Evolutionary conservation across 2,329 filamentous ascomycete genomes (phyloP), one percentile per base, ranked within the genome.

Genomic region (Colletotrichum endophyticum): DNA sequence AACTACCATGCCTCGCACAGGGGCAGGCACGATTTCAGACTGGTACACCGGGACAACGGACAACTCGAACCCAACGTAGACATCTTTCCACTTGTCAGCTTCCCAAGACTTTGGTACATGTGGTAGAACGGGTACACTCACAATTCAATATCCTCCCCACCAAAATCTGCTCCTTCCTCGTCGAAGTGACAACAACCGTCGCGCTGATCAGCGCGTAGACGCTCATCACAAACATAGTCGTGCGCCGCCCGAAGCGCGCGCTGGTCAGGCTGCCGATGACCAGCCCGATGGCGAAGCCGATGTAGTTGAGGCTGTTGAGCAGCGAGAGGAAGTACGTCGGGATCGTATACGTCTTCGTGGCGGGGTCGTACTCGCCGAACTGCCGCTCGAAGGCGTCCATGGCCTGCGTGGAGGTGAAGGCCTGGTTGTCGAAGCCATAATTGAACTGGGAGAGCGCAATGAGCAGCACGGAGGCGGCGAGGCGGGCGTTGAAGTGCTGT

Each of bases 61-160:
- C 15, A 86, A 79, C 71, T 87, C 85, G 81, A 85, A 86, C 13
- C 85, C 85, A 36, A 86, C 79, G 59, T 86, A 86, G 28, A 84
- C 73, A 63, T 86, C 61, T 70, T 9, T 2, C 3, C 39, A 6
- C 6, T 49, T n/a, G 44, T 49, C n/a, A 49, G 44, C 44, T 13
- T 49, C n/a, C 5, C 6, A 1, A 8, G 27, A 19, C 12, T 6
- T 57, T 6, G 8, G 1, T 19, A 57, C 13, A 13, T 15, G 7
- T 27, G 8, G 3, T 5, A 15, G 6, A 27, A 27, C 3, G 5
- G 13, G 27, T 0, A n/a, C 15, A 3, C 66, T 12, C 57, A 68
- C 75, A 86, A 70, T 85, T 84, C 8, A 87, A 79, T 5, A 85
- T 83, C 5, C 84, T 81, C 0, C 79, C 84, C 8, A 81, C 81